Conservation (phyloP, 1,284 basidiomycete species). For the Rhodotorula sp. region DNA sequence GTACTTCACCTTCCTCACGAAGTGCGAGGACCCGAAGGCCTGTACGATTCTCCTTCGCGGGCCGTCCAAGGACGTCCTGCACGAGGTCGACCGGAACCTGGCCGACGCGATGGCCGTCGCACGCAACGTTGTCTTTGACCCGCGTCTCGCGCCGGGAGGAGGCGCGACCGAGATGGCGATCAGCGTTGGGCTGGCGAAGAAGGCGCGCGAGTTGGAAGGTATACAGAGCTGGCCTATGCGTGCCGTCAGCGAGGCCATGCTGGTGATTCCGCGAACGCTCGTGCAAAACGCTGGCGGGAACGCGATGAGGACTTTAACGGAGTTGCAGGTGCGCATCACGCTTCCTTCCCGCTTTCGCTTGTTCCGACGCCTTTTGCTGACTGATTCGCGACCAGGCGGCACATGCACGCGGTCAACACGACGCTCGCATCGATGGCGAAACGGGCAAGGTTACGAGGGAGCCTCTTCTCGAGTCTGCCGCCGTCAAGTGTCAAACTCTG, state of each 20-base stretch:
- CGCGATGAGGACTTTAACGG: conserved; percentile 86
- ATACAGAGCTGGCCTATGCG: conserved; percentile 87
- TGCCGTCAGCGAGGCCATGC: conserved; percentile 93
- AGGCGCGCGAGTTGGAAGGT: conserved; percentile 74
- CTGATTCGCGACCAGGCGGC: conserved; percentile 82
- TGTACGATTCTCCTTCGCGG: conserved; percentile 98
- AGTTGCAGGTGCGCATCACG: conserved; percentile 67
- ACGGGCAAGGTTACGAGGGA: conserved; percentile 93
- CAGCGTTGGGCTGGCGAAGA: conserved; percentile 80
- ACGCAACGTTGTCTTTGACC: conserved; percentile 95
- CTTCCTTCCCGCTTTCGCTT: conserved; percentile 24
- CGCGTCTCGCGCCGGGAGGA: conserved; percentile 84
- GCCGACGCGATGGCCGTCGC: conserved; percentile 98
- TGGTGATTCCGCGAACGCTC: conserved; percentile 93
- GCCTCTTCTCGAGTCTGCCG: conserved; percentile 91
- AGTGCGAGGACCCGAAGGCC: conserved; percentile 90
- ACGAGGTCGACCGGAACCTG: conserved; percentile 96
- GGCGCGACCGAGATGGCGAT: conserved; percentile 99
- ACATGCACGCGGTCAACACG: conserved; percentile 84
- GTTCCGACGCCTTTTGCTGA: not conserved
- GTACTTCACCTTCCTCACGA: conserved; percentile 94
- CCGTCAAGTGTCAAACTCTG: conserved; percentile 95
- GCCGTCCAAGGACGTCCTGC: conserved; percentile 95
- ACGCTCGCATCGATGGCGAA: conserved; percentile 90
- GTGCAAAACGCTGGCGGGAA: conserved; percentile 96